Evolutionary conservation across 1,284 basidiomycete species (phyloP), one percentile per base, ranked within the genome.

Genomic region (Moesziomyces parantarcticus): DNA sequence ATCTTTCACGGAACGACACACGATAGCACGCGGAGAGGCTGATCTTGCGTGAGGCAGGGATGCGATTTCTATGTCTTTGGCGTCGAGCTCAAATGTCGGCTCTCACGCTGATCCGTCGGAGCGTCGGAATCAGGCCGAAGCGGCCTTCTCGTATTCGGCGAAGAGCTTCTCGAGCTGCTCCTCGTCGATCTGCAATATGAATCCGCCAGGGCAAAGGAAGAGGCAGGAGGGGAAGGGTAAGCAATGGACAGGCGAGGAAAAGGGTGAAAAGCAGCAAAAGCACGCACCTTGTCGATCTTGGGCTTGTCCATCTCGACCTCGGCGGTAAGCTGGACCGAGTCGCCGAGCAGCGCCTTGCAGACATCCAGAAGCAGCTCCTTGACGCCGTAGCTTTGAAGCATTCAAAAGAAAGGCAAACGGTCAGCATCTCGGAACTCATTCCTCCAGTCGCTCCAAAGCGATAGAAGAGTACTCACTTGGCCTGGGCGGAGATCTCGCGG

Each of bases 121-220:
- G 9, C 18, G 11, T 18, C 16, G 14, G 22, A 20, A 26, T 55
- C 29, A 63, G 45, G 51, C 48, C 21, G 60, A 51, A 26, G 52
- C 42, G 20, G 51, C 70, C 64, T 73, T 73, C 41, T 73, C 50
- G 54, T 73, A 73, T 42, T 67, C 54, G 53, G 58, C 45, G 48
- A 42, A 73, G 41, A 73, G 64, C 61, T 73, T 73, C 48, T 64
- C 60, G 41, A 73, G 64, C 55, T 68, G 64, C 52, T 62, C 70
- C 51, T 73, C 64, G 54, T 73, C 70, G 40, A 73, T 60, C 64
- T 68, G 40, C 21, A 34, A 10, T 8, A 42, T 13, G n/a, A 39
- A 7, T 20, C 21, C 23, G 14, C 3, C 10, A 3, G 29, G 22
- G 50, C 34, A 29, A 41, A 26, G 25, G 14, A 25, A 8, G 22